A percentile compares a stretch with the other conserved stretches of the same genome.
Evolutionary conservation across 2,329 filamentous ascomycete species (phyloP).

Genomic region (Rutstroemia sp.): DNA sequence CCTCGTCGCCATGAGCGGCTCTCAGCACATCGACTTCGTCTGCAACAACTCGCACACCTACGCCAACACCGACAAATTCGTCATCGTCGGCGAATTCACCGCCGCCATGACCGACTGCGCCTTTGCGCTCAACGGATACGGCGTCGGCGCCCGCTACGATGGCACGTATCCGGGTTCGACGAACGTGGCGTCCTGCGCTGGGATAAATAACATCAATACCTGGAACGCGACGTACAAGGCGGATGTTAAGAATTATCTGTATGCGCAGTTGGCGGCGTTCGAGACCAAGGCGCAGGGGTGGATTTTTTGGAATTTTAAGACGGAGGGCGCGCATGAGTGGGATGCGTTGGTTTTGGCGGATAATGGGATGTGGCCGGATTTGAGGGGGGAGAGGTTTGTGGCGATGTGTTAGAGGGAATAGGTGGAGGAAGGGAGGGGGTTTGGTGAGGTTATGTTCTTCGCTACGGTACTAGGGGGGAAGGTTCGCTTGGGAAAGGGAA

Average conservation of each 20-base stretch:
- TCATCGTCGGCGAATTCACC: constrained; percentile 63
- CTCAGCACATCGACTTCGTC: constrained; percentile 46
- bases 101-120: constrained; percentile 58
- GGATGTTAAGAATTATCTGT: constrained; percentile 43
- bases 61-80: constrained; percentile 52
- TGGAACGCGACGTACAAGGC: constrained; percentile 36
- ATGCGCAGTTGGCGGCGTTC: constrained; percentile 46
- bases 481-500: no score
- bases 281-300: constrained; percentile 44
- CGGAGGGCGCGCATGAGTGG: constrained; percentile 45
- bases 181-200: constrained; percentile 46
- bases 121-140: constrained; percentile 45
- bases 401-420: background rate
- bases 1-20: constrained; percentile 41
- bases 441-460: no score
- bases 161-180: constrained; percentile 42
- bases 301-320: constrained; percentile 55
- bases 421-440: no score
- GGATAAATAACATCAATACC: constrained; percentile 41
- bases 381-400: background rate
- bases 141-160: constrained; percentile 49
- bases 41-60: constrained; percentile 46
- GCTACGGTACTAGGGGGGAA: no score
- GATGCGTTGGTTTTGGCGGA: constrained; percentile 42
- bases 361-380: constrained; percentile 43